These are phyloP conservation scores for Colletotrichum liaoningense DNA, from an alignment of 2,329 filamentous ascomycete genomes.

Conservation along the genomic window DNA sequence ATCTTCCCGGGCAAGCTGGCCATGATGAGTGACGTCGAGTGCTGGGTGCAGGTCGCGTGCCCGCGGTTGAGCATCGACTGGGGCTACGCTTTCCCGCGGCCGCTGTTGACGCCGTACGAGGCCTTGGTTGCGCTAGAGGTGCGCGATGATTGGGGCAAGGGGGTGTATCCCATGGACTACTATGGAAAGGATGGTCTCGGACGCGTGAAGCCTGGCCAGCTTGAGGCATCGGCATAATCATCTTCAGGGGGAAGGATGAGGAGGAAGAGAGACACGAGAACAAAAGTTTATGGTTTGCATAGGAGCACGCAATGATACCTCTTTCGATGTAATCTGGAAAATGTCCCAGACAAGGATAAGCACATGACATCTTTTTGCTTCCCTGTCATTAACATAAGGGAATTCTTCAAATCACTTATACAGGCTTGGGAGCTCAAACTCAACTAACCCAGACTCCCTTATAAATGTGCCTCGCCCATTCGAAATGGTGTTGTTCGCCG, in stretches of 20 bases:
- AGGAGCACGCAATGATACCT: slow-evolving; percentile 10
- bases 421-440: background rate
- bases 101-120: slow-evolving; percentile 93
- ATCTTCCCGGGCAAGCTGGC: slow-evolving; percentile 97
- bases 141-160: slow-evolving; percentile 79
- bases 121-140: slow-evolving; percentile 89
- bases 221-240: slow-evolving; percentile 34
- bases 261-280: background rate
- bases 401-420: background rate
- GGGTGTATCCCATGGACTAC: slow-evolving; percentile 97
- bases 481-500: background rate
- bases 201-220: slow-evolving; percentile 70
- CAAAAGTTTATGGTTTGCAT: background rate
- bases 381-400: background rate
- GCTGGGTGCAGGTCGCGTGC: slow-evolving; percentile 98
- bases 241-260: background rate
- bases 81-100: slow-evolving; percentile 94
- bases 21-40: slow-evolving; percentile 93
- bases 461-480: background rate
- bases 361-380: background rate
- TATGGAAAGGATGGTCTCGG: slow-evolving; percentile 93
- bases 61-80: slow-evolving; percentile 98
- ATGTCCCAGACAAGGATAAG: background rate
- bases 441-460: background rate
- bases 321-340: background rate